Evolutionary conservation across 2,329 filamentous ascomycete species (phyloP).

Genomic region (Colletotrichum nymphaeae): DNA sequence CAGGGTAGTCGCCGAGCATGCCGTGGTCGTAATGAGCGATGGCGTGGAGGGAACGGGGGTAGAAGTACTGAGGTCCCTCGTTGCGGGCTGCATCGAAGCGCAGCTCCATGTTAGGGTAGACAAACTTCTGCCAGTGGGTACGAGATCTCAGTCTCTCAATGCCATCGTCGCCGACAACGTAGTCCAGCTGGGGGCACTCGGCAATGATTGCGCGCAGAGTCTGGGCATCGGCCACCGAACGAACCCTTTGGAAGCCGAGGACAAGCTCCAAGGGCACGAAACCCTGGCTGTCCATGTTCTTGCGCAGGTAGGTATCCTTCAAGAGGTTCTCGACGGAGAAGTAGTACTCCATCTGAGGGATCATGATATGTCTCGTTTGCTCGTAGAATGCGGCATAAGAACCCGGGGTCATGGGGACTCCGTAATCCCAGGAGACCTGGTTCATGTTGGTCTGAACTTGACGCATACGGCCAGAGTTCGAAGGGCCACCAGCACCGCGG

Average conservation of each 20-base stretch:
- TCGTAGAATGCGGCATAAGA: conserved; percentile 24
- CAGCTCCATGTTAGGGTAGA: conserved; percentile 76
- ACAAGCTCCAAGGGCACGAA: conserved; percentile 87
- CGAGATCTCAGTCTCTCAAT: conserved; percentile 81
- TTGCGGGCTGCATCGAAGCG: conserved; percentile 81
- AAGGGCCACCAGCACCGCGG: conserved; percentile 23
- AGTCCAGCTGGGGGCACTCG: conserved; percentile 79
- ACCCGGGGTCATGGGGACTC: conserved; percentile 41
- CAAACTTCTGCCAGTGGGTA: conserved; percentile 83
- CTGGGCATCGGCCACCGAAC: conserved; percentile 64
- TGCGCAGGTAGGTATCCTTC: conserved; percentile 90
- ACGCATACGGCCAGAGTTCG: conserved; percentile 45
- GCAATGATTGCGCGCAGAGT: conserved; percentile 63
- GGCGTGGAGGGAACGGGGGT: conserved; percentile 41
- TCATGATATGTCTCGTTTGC: conserved; percentile 44
- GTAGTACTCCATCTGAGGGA: conserved; percentile 83
- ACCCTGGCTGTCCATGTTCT: conserved; percentile 94
- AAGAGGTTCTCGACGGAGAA: conserved; percentile 96
- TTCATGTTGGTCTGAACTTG: conserved; percentile 49
- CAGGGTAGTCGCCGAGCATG: conserved; percentile 42
- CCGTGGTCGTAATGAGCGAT: conserved; percentile 40
- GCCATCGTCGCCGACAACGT: conserved; percentile 79
- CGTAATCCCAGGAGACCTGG: conserved; percentile 50
- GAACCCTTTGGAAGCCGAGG: conserved; percentile 87
- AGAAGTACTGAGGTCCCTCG: conserved; percentile 67